These are phyloP conservation scores for Lachnellula subtilissima DNA, from an alignment of 2,329 filamentous ascomycete genomes.

Conservation along the genomic window DNA sequence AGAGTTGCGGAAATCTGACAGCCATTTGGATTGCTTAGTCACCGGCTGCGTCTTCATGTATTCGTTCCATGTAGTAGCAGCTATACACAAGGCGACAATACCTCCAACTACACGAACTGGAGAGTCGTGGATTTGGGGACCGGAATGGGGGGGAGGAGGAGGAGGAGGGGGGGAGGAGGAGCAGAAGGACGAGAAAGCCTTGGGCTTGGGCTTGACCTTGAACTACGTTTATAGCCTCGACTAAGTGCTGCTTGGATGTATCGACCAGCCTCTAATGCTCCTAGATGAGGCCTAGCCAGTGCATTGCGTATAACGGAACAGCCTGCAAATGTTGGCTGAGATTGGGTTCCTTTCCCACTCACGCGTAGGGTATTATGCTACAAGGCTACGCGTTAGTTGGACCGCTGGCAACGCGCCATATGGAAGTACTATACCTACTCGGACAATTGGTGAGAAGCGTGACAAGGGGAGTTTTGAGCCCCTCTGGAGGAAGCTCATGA, in stretches of 20 bases:
- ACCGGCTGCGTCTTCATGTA: background rate
- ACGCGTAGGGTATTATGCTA: background rate
- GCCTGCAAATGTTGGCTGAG: background rate
- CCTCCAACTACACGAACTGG: constrained; percentile 1
- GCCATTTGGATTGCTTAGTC: background rate
- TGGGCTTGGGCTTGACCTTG: no score
- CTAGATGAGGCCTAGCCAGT: background rate
- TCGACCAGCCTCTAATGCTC: background rate
- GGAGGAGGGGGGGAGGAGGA: background rate
- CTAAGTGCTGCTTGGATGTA: background rate
- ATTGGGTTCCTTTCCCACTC: background rate
- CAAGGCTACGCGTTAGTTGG: background rate
- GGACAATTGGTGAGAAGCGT: background rate
- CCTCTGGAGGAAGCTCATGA: no score
- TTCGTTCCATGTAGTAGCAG: constrained; percentile 3
- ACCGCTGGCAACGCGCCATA: background rate
- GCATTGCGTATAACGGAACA: background rate
- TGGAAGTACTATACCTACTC: background rate
- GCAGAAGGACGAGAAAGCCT: no score
- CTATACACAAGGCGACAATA: constrained; percentile 7
- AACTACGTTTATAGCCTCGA: no score
- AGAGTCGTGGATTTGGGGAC: background rate
- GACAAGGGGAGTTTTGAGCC: background rate
- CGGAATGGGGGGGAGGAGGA: background rate
- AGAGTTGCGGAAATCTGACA: constrained; percentile 3